Conservation (phyloP, 306 rosid genomes). For the Ceratonia siliqua region DNA sequence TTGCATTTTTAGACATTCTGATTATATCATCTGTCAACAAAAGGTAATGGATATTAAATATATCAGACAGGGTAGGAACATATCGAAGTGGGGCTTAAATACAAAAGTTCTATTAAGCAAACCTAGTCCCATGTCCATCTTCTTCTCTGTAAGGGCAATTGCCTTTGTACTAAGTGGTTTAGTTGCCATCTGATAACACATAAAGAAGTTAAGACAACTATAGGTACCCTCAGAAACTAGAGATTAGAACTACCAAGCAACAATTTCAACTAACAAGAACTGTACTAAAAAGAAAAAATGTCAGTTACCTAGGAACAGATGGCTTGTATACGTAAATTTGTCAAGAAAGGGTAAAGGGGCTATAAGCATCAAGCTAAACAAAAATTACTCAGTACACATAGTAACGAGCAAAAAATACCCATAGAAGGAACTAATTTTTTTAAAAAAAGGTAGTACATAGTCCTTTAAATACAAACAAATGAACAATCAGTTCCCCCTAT, state of each 20-base stretch:
- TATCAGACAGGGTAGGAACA: neutral
- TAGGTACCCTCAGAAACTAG: neutral
- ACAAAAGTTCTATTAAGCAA: neutral
- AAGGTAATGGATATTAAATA: neutral
- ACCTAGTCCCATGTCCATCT: constrained; percentile 97
- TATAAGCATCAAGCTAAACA: neutral
- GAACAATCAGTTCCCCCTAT: neutral
- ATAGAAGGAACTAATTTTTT: neutral
- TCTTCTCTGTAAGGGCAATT: constrained; percentile 93
- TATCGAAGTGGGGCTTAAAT: neutral
- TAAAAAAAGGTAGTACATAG: neutral
- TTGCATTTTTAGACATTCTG: constrained; percentile 66
- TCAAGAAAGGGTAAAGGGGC: neutral
- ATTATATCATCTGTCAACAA: constrained; percentile 71
- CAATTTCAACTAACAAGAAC: neutral
- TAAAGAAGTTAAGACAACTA: neutral
- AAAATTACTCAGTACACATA: neutral
- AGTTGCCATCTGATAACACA: constrained; percentile 62
- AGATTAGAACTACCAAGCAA: neutral
- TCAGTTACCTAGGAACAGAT: neutral
- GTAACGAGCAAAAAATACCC: neutral
- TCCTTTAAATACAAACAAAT: neutral
- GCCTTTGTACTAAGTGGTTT: constrained; percentile 75
- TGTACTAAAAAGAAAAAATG: neutral
- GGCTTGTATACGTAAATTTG: neutral